A percentile compares a stretch with the other conserved stretches of the same genome.
Conservation (phyloP, 139 green algal genomes). For the Chlorella sp. region DNA sequence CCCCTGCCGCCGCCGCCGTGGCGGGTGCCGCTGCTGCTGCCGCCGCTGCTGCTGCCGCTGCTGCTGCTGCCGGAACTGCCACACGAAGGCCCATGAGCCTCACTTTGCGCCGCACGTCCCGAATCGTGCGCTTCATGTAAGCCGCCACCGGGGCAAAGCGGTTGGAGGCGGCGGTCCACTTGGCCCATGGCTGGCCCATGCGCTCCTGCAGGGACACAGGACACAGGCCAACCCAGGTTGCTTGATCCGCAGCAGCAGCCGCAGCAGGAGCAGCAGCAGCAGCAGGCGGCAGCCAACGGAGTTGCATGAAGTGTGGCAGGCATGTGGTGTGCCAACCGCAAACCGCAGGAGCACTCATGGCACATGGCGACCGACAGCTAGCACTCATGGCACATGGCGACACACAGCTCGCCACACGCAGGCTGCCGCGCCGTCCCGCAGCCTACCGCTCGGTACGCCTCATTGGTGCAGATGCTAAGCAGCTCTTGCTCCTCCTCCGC, state of each 20-base stretch:
- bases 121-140: conserved; percentile 37
- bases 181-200: not conserved
- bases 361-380: not conserved
- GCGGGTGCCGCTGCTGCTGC: not conserved
- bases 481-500: conserved; percentile 41
- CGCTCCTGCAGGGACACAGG: not conserved
- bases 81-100: not conserved
- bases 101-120: conserved; percentile 38
- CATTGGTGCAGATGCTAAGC: conserved; percentile 15
- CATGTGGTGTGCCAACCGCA: not conserved
- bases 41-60: not conserved
- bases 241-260: not conserved
- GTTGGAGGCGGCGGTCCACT: not conserved
- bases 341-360: too few relatives aligned
- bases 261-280: not conserved
- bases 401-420: not conserved
- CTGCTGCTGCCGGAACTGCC: not conserved
- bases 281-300: not conserved
- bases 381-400: not conserved
- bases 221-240: too few relatives aligned
- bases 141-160: conserved; percentile 1
- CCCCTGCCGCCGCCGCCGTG: not conserved
- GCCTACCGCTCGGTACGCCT: conserved; percentile 23
- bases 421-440: not conserved
- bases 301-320: not conserved